A percentile compares a stretch with the other conserved stretches of the same genome.
Conservation (phyloP, 495 filamentous ascomycete species). For the Neurospora hispaniola region DNA sequence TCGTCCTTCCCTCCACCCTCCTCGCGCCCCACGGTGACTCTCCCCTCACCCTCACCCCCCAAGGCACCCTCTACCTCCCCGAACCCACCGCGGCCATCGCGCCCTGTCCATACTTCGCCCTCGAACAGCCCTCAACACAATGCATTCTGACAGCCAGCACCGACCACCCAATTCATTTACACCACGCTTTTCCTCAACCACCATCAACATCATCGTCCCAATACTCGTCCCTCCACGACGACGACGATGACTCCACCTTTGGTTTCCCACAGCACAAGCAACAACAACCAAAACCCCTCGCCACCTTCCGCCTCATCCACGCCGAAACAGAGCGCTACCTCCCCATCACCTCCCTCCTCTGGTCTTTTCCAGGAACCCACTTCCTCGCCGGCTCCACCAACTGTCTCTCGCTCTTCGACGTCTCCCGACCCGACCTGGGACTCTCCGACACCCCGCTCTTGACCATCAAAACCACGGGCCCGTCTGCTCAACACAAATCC, state of each 20-base stretch:
- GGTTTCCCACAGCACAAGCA: too few relatives aligned
- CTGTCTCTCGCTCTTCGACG: constrained; percentile 68
- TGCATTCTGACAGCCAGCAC: constrained; percentile 54
- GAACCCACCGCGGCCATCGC: constrained; percentile 63
- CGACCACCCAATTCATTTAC: constrained; percentile 69
- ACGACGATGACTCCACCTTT: neutral
- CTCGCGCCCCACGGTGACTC: constrained; percentile 36
- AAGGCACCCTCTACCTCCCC: constrained; percentile 48
- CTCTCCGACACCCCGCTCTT: constrained; percentile 40
- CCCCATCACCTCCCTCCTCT: constrained; percentile 64
- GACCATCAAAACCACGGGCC: constrained; percentile 48
- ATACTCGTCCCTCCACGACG: neutral
- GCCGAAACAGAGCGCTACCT: constrained; percentile 71
- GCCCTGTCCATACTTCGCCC: constrained; percentile 61
- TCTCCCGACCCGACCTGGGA: constrained; percentile 48
- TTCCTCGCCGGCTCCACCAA: constrained; percentile 67
- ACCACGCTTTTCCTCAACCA: constrained; percentile 23
- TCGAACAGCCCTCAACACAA: constrained; percentile 55
- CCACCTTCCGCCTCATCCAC: constrained; percentile 61
- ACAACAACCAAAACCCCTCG: constrained; percentile 29
- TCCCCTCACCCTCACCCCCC: constrained; percentile 46
- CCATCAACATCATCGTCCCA: neutral
- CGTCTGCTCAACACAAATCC: constrained; percentile 56
- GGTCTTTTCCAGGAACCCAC: constrained; percentile 45
- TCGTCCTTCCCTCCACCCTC: constrained; percentile 62